phyloP scores from a whole-genome alignment of 208 protist genomes.

The Tritrichomonas foetus region DNA sequence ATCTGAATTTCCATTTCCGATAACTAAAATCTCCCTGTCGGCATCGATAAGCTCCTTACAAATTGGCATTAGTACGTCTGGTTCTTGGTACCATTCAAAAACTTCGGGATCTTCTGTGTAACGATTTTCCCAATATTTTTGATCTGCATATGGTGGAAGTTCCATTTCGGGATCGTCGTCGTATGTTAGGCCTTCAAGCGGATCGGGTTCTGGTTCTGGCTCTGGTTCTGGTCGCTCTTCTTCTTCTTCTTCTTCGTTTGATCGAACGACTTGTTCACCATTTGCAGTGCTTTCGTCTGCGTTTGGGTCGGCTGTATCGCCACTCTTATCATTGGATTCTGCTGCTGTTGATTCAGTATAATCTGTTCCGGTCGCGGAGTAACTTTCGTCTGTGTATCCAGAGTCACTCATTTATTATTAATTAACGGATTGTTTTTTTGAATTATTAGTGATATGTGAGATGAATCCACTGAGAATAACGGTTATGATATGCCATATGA shows the following conservation, averaged over 20 bases:
- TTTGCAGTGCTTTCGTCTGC: background rate
- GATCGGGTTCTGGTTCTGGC: slow-evolving; percentile 31
- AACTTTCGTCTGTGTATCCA: too few relatives aligned
- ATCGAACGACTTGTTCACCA: background rate
- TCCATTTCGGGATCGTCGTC: background rate
- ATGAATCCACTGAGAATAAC: too few relatives aligned
- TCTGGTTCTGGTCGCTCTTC: background rate
- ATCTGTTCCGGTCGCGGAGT: too few relatives aligned
- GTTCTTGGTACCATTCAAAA: slow-evolving; percentile 25
- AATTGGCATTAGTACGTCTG: background rate
- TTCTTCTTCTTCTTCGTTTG: background rate
- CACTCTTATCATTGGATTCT: background rate
- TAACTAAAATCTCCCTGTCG: background rate
- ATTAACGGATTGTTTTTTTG: too few relatives aligned
- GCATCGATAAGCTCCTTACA: background rate
- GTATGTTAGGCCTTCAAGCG: background rate
- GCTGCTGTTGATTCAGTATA: background rate
- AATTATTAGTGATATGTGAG: too few relatives aligned
- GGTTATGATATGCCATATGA: too few relatives aligned
- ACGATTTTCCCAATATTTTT: slow-evolving; percentile 7
- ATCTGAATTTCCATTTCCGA: slow-evolving; percentile 34
- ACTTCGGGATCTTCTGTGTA: background rate
- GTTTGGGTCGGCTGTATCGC: background rate
- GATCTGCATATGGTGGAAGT: background rate
- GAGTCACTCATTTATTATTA: too few relatives aligned